These are phyloP conservation scores for Kalmusia sp. DNA, from an alignment of 2,329 filamentous ascomycete species.

Conservation along the genomic window DNA sequence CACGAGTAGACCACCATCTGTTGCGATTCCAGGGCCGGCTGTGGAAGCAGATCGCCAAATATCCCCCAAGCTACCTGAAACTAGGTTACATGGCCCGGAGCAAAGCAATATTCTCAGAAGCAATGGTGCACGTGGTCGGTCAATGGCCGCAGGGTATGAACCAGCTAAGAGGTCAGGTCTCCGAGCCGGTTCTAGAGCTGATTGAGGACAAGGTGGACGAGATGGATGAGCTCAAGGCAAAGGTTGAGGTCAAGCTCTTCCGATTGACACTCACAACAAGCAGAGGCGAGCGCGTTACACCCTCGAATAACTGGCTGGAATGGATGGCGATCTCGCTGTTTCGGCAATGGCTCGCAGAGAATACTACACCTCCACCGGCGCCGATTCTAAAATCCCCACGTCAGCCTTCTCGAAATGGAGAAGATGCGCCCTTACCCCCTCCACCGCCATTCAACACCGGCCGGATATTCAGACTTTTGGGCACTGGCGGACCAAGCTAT, in stretches of 20 bases:
- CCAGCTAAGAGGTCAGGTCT: conserved; percentile 74
- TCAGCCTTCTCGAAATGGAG: conserved; percentile 39
- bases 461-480: conserved; percentile 79
- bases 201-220: conserved; percentile 97
- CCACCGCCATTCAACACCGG: conserved; percentile 67
- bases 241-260: conserved; percentile 83
- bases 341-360: conserved; percentile 91
- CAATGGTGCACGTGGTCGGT: conserved; percentile 90
- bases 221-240: conserved; percentile 79
- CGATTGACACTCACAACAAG: conserved; percentile 79
- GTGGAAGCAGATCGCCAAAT: conserved; percentile 97
- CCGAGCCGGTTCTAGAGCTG: conserved; percentile 79
- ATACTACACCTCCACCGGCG: conserved; percentile 75
- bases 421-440: conserved; percentile 32
- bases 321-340: conserved; percentile 90
- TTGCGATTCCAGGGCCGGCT: conserved; percentile 88
- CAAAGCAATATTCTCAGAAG: conserved; percentile 77
- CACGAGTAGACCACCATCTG: conserved; percentile 90
- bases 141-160: conserved; percentile 87
- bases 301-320: conserved; percentile 80
- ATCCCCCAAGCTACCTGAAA: conserved; percentile 89
- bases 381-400: conserved; percentile 56
- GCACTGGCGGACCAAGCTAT: conserved; percentile 69
- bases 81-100: conserved; percentile 86
- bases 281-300: conserved; percentile 81